phyloP scores from a whole-genome alignment of 2,329 filamentous ascomycete genomes.

The Neophaeococcomyces mojaviensis region DNA sequence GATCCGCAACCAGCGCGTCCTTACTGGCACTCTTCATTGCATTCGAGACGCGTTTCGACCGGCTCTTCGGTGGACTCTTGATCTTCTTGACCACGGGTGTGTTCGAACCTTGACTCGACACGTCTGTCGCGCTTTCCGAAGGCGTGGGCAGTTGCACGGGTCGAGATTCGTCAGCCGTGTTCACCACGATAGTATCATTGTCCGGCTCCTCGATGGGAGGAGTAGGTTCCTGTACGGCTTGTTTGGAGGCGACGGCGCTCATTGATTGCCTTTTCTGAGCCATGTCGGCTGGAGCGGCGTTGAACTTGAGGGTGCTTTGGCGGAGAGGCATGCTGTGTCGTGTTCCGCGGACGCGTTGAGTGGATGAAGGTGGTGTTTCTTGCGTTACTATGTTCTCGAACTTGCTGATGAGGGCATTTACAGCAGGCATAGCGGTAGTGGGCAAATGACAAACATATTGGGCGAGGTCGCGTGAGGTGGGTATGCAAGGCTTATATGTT shows the following conservation, averaged over 20 bases:
- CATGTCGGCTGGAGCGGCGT: neutral
- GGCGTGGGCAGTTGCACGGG: constrained; percentile 23
- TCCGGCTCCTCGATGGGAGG: neutral
- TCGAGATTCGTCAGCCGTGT: neutral
- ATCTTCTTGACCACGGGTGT: constrained; percentile 17
- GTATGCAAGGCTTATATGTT: neutral
- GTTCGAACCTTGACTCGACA: constrained; percentile 19
- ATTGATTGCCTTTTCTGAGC: neutral
- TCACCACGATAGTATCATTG: constrained; percentile 5
- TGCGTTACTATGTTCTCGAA: constrained; percentile 7
- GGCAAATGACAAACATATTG: neutral
- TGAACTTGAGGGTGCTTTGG: constrained; percentile 21
- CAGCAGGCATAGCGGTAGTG: neutral
- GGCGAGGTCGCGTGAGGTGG: neutral
- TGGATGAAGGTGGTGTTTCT: neutral
- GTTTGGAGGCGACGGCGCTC: neutral
- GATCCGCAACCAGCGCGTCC: neutral
- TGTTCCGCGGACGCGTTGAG: constrained; percentile 5
- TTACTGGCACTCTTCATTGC: neutral
- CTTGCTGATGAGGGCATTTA: constrained; percentile 4
- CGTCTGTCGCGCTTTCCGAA: constrained; percentile 25
- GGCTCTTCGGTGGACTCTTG: constrained; percentile 12
- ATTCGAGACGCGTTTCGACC: constrained; percentile 18
- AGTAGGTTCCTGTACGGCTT: constrained; percentile 20
- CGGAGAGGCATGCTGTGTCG: constrained; percentile 21